Evolutionary conservation across 2,329 filamentous ascomycete species (phyloP).

Genomic region (Colletotrichum sidae): DNA sequence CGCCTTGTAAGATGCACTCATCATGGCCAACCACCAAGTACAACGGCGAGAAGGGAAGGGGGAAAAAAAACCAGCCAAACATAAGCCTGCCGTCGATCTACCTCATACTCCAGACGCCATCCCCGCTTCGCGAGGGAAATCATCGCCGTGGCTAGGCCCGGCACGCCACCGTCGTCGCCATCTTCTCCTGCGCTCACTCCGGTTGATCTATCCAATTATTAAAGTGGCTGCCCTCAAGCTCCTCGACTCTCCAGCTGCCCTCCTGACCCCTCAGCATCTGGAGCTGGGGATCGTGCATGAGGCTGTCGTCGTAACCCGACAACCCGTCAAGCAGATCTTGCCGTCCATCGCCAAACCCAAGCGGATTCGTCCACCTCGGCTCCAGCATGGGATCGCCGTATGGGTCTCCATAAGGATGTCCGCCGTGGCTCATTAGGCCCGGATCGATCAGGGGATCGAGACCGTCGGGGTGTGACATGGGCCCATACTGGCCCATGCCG

Average conservation of each 20-base stretch:
- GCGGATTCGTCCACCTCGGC: conserved; percentile 33
- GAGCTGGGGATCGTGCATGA: conserved; percentile 39
- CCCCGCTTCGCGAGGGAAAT: neutral
- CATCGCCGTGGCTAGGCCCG: neutral
- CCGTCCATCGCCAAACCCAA: conserved; percentile 27
- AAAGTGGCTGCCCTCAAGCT: conserved; percentile 47
- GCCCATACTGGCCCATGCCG: conserved; percentile 36
- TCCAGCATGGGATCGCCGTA: conserved; percentile 34
- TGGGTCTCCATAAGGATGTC: conserved; percentile 30
- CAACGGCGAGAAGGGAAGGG: too few relatives aligned
- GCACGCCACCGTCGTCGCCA: neutral
- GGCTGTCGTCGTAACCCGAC: conserved; percentile 38
- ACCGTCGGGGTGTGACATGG: conserved; percentile 35
- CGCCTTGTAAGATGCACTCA: too few relatives aligned
- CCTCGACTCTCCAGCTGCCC: conserved; percentile 50
- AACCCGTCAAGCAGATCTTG: conserved; percentile 37
- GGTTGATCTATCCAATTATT: conserved; percentile 47
- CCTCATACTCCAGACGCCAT: conserved; percentile 10
- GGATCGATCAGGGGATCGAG: conserved; percentile 39
- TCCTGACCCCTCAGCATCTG: conserved; percentile 46
- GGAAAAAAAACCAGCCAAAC: neutral
- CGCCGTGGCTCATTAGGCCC: conserved; percentile 35
- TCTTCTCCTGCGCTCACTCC: conserved; percentile 36
- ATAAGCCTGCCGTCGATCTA: conserved; percentile 3
- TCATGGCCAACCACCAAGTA: too few relatives aligned